Evolutionary conservation across 23 red algal species (phyloP), one percentile per base, ranked within the genome.

Genomic region (Gracilariopsis chorda): DNA sequence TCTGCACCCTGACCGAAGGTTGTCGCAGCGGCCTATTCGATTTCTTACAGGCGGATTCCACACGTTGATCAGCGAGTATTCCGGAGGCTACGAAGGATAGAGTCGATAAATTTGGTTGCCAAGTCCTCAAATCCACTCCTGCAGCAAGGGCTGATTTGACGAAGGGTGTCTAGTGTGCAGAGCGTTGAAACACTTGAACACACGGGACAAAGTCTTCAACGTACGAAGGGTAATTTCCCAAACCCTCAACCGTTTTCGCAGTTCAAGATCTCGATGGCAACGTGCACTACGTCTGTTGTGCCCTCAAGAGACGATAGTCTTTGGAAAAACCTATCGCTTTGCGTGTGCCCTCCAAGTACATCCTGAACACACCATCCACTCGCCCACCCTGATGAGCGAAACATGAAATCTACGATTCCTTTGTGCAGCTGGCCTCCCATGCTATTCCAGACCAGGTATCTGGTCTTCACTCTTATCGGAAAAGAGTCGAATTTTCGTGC

Each of bases 401-500:
- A 60, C 23, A 53, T 63, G 20, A 60, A 30, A 24, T 59, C 23
- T 46, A 83, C 47, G 39, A 45, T 33, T 41, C 33, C 62, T 10
- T 63, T 39, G 37, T 63, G 53, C 8, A 83, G 19, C n/a, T 83
- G 59, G 27, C 78, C 78, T 16, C 59, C 78, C 40, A 73, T 47
- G 17, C 39, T 21, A 32, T 63, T 61, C 78, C 78, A 83, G 2
- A 83, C 78, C 49, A 63, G 44, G 19, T 55, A 83, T 46, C 39
- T 61, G 51, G 55, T 55, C 56, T 63, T 47, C 10, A 83, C 78
- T 53, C 49, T 83, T 40, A 83, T 60, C 8, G 78, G 78, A 32
- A 83, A 83, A 21, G 46, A 21, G 23, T 30, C 13, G n/a, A 16
- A 29, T 8, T 55, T 35, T 6, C 46, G 2, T 9, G 3, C 34